Evolutionary conservation across 345 rosid genomes (phyloP), one percentile per base, ranked within the genome.

Genomic region (Conringia planisiliqua): DNA sequence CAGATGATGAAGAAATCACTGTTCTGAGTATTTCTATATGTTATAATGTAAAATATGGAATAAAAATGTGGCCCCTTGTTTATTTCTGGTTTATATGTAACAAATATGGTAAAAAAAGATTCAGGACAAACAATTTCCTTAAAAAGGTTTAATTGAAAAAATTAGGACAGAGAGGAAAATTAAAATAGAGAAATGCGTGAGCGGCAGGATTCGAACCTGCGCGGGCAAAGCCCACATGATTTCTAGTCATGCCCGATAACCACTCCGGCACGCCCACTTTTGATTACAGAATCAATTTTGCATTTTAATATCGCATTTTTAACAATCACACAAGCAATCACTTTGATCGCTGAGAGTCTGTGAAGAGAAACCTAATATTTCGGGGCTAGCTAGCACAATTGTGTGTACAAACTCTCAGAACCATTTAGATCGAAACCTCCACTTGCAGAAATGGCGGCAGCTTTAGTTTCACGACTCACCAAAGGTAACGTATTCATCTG

Each of bases 161-260:
- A 65, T 8, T 7, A 66, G 26, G 6, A 14, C 1, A 3, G 1
- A 18, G 2, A 55, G 54, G 2, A 20, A 18, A 57, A 3, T 9
- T 27, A 32, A 13, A 62, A 10, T 10, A 17, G 1, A 0, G 17
- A 35, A 42, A 6, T 7, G 42, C 66, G 61, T 62, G 27, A 64
- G 10, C 72, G 66, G 87, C 91, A 84, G 88, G 86, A 89, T 86
- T 85, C 91, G 86, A 88, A 85, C 92, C 89, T 85, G 92, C 89
- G 89, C 89, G 96, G 89, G 88, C 87, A 78, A 22, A 87, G 93
- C 90, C 91, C 95, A 90, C 90, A 84, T 86, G 91, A 87, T 86
- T 92, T 89, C 90, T 86, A 92, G 88, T 87, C 88, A 86, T 85
- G 96, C 90, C 89, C 87, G 86, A 91, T 84, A 87, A 83, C 80